phyloP scores from a whole-genome alignment of 352 stramenopile species.

The Pythium phragmiticola region DNA sequence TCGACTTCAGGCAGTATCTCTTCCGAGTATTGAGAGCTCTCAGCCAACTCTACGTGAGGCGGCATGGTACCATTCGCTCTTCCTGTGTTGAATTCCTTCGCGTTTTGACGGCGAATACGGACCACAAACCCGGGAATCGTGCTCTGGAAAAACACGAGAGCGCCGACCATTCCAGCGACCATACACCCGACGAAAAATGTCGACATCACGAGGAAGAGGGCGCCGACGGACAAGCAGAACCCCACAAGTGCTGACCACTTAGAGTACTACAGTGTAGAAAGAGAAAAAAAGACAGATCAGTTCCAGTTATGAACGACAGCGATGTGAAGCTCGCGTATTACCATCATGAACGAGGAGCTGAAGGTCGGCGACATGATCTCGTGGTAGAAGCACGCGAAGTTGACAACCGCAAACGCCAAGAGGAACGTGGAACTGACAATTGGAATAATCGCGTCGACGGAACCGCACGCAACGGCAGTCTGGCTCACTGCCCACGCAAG shows the following conservation, averaged over 20 bases:
- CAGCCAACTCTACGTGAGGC: neutral
- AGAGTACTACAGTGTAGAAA: slow-evolving; percentile 33
- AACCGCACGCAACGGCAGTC: slow-evolving; percentile 34
- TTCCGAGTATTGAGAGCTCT: slow-evolving; percentile 3
- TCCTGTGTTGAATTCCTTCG: neutral
- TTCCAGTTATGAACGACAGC: neutral
- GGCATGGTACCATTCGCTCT: neutral
- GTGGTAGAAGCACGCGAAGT: slow-evolving; percentile 57
- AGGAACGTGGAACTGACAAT: slow-evolving; percentile 44
- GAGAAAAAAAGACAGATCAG: neutral
- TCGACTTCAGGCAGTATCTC: slow-evolving; percentile 2
- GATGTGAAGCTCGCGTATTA: slow-evolving; percentile 15
- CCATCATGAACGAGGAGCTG: slow-evolving; percentile 42
- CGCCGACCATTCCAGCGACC: slow-evolving; percentile 24
- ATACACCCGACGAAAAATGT: slow-evolving; percentile 34
- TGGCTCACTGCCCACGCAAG: slow-evolving; percentile 39
- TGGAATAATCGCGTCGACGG: slow-evolving; percentile 41
- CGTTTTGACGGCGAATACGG: slow-evolving; percentile 21
- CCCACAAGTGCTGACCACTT: slow-evolving; percentile 49
- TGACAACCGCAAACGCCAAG: slow-evolving; percentile 47
- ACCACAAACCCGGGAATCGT: slow-evolving; percentile 30
- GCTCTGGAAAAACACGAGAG: slow-evolving; percentile 32
- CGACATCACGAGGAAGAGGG: slow-evolving; percentile 50
- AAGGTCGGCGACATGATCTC: slow-evolving; percentile 44
- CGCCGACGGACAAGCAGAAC: slow-evolving; percentile 38